Base-by-base conservation (phyloP, 2,329 filamentous ascomycete species). In the Parafenestella ontariensis region DNA sequence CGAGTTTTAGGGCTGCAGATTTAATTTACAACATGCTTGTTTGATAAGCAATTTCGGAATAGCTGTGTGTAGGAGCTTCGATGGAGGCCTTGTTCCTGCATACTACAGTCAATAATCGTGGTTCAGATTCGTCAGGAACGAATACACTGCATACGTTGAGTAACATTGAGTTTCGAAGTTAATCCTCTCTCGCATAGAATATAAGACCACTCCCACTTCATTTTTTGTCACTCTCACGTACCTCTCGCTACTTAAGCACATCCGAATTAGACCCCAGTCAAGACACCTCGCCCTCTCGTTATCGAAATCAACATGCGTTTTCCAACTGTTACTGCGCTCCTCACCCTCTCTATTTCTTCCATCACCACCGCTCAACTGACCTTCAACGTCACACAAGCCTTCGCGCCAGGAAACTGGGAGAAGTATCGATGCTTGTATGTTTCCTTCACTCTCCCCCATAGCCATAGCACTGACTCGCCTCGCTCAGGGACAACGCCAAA, bases 361-460 rank as follows among this genome's bases (percentile, higher is more conserved):
- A 23, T 44, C 18, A 28, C 42, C 26, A 51, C 34, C 21, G 64
- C 66, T 7, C 54, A 62, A 33, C 53, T 58, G 28, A 68, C 65
- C 2, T 69, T 54, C 60, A 68, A 69, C 53, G 42, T 66, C 9
- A 68, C 62, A 1, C 44, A 59, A 17, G 65, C 66, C 9, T 55
- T 58, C 10, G 24, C 46, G 15, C 18, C 40, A 0, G 59, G 62
- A 17, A 65, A 68, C 39, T 59, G 54, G 17, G 41, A 61, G 18
- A 69, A 69, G 42, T 69, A 69, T 49, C 57, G 43, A n/a, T 69
- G 66, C 53, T 49, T 66, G 65, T 69, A 61, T 29, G 61, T 2
- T 26, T 11, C 3, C 5, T 20, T 1, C 26, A 15, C 24, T 26
- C 24, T 26, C 24, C 24, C 24, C 5, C 24, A 26, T 26, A 26